These are phyloP conservation scores for sorghum (Sorghum bicolor) DNA, from an alignment of 176 grass and related monocot species.

Conservation along the genomic window DNA sequence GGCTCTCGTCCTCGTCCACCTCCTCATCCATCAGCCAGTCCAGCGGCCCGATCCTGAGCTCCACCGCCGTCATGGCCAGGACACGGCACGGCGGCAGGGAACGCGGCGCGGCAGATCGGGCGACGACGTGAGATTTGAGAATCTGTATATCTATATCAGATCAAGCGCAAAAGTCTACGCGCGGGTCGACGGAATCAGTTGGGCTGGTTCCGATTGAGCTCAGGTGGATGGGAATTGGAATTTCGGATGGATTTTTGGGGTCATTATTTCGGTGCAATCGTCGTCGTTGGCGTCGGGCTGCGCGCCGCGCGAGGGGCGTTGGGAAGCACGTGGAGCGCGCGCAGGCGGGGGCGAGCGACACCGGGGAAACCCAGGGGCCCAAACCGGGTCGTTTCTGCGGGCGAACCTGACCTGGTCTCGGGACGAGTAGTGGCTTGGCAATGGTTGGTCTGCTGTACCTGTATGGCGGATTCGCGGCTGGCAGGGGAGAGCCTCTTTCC, in stretches of 20 bases:
- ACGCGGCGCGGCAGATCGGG: neutral
- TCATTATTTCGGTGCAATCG: neutral
- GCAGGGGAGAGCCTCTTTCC: too few species aligned
- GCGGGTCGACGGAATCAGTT: neutral
- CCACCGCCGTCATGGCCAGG: conserved; percentile 33
- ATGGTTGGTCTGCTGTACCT: too few species aligned
- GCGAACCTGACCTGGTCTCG: too few species aligned
- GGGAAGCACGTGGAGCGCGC: neutral
- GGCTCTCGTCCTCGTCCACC: neutral
- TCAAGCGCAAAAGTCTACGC: neutral
- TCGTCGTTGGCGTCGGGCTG: neutral
- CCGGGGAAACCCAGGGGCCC: neutral
- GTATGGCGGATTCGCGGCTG: too few species aligned
- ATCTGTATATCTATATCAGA: neutral
- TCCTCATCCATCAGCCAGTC: neutral
- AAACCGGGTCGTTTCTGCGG: neutral
- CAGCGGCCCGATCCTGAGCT: neutral
- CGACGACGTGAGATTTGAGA: neutral
- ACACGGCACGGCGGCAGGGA: neutral
- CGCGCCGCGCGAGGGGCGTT: neutral
- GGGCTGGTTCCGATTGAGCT: neutral
- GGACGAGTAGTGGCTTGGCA: too few species aligned
- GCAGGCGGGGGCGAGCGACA: neutral
- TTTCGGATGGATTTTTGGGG: neutral
- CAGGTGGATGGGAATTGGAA: neutral